Percentiles rank a stretch among this genome's conserved stretches.
Evolutionary conservation across 2,329 filamentous ascomycete genomes (phyloP).

Genomic region (Ascochyta pisi): DNA sequence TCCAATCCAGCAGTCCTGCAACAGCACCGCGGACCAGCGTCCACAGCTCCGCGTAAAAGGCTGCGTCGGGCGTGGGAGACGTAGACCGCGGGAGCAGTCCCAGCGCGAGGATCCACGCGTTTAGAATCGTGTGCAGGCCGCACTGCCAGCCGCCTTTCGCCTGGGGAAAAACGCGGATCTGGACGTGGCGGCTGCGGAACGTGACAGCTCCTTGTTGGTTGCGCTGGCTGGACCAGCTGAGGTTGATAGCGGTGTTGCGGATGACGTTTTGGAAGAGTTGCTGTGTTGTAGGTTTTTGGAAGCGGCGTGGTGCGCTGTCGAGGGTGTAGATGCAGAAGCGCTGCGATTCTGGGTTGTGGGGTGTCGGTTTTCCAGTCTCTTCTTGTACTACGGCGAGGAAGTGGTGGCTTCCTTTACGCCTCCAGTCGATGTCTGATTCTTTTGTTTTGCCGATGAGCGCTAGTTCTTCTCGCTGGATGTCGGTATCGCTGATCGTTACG

Average conservation of each 20-base stretch:
- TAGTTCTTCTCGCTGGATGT: not conserved
- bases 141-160: constrained; percentile 1
- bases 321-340: not conserved
- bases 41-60: not conserved
- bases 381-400: not conserved
- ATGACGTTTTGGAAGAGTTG: not conserved
- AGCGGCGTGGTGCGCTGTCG: not conserved
- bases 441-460: not conserved
- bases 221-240: not conserved
- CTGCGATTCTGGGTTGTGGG: not conserved
- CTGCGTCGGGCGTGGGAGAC: not conserved
- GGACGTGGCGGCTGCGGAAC: too few relatives aligned
- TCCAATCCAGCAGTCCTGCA: not conserved
- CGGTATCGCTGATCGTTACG: not conserved
- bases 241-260: not conserved
- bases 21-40: not conserved
- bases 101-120: constrained; percentile 38
- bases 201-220: not conserved
- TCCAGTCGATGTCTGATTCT: too few relatives aligned
- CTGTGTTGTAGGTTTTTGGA: not conserved
- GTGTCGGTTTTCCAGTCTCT: not conserved
- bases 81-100: constrained; percentile 20
- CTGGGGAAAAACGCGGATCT: not conserved
- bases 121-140: constrained; percentile 27
- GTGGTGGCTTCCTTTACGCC: not conserved